Evolutionary conservation across 2,329 filamentous ascomycete genomes (phyloP).

Genomic region (Fusarium sp.): DNA sequence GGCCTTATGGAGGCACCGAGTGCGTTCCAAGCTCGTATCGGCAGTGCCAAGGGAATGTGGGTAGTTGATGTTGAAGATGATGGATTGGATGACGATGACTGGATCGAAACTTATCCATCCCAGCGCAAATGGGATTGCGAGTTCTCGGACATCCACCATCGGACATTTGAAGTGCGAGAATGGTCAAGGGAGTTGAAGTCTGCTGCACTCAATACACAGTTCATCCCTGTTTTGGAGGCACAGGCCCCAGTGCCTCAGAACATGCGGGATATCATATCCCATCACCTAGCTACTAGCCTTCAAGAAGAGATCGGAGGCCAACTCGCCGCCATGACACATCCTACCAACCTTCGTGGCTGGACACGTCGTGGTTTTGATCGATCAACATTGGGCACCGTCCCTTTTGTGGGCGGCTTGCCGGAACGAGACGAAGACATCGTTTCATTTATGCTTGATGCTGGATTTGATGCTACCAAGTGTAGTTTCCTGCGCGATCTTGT

Average conservation of each 20-base stretch:
- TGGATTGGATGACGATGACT: constrained; percentile 59
- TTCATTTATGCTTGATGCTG: constrained; percentile 68
- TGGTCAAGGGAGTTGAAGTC: constrained; percentile 53
- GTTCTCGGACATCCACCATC: constrained; percentile 61
- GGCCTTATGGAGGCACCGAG: constrained; percentile 69
- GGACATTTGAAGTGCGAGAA: constrained; percentile 75
- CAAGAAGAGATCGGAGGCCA: constrained; percentile 65
- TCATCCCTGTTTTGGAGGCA: constrained; percentile 76
- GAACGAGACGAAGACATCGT: constrained; percentile 64
- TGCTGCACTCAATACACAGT: constrained; percentile 74
- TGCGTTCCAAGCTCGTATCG: constrained; percentile 77
- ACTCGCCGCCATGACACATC: constrained; percentile 63
- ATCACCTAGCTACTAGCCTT: constrained; percentile 65
- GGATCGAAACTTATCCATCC: constrained; percentile 76
- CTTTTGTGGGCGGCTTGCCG: constrained; percentile 66
- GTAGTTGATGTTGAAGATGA: constrained; percentile 67
- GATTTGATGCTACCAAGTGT: constrained; percentile 67
- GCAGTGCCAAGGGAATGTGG: constrained; percentile 83
- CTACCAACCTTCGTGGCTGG: constrained; percentile 67
- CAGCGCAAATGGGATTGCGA: constrained; percentile 76
- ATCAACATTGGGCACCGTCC: constrained; percentile 55
- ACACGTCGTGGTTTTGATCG: constrained; percentile 60
- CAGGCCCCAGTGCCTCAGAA: constrained; percentile 60
- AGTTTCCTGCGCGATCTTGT: constrained; percentile 64
- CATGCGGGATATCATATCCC: constrained; percentile 64